phyloP scores from a whole-genome alignment of 2,329 filamentous ascomycete species.

The Moelleriella libera region DNA sequence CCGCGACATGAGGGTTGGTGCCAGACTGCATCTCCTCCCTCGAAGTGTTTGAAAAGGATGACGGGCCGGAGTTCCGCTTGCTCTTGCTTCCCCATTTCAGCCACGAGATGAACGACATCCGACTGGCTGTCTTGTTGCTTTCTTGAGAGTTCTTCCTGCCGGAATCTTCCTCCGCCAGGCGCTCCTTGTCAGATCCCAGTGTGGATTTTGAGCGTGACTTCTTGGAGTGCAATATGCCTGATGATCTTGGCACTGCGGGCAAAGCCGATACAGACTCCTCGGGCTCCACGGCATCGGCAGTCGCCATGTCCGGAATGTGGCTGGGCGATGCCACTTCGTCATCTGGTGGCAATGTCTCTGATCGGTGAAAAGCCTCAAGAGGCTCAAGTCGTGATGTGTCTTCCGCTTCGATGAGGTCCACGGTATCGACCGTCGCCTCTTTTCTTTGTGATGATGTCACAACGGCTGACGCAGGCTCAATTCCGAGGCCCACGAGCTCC shows the following conservation, averaged over 20 bases:
- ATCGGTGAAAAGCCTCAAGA: conserved; percentile 15
- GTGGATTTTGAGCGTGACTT: conserved; percentile 37
- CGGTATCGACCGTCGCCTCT: conserved; percentile 8
- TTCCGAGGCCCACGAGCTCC: conserved; percentile 40
- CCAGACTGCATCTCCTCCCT: conserved; percentile 61
- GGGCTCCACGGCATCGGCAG: conserved; percentile 1
- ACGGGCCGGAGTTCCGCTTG: conserved; percentile 42
- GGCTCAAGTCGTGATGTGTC: conserved; percentile 9
- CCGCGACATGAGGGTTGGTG: conserved; percentile 7
- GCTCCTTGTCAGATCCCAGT: conserved; percentile 24
- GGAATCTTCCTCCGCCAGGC: conserved; percentile 31
- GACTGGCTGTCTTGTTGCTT: conserved; percentile 25
- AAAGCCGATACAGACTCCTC: conserved; percentile 11
- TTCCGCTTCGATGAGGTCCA: conserved; percentile 11
- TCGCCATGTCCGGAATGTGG: background rate
- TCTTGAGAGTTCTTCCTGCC: conserved; percentile 41
- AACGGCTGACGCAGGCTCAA: conserved; percentile 38
- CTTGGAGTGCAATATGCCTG: conserved; percentile 28
- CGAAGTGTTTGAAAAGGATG: conserved; percentile 86
- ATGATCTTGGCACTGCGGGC: conserved; percentile 12
- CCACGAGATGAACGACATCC: conserved; percentile 54
- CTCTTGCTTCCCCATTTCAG: conserved; percentile 56
- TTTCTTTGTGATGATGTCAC: conserved; percentile 42
- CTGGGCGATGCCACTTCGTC: background rate
- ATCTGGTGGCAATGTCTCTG: conserved; percentile 11